A percentile compares a stretch with the other conserved stretches of the same genome.
These are phyloP conservation scores for Nematodospora valgi DNA, from an alignment of 805 yeast species.

Conservation along the genomic window DNA sequence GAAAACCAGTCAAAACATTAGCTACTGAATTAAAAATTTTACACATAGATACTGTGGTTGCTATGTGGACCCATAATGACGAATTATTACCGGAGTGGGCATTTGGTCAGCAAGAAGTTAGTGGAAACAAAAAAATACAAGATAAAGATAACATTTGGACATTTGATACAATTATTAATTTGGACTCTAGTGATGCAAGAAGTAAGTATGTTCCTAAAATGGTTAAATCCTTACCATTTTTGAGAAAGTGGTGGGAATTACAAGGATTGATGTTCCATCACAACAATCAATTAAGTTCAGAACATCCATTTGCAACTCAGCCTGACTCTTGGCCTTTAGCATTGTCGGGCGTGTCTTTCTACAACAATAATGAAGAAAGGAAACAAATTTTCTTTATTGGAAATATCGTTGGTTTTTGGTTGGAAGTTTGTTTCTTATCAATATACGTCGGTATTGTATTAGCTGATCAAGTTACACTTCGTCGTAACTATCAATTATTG, in stretches of 20 bases:
- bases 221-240: slow-evolving; percentile 64
- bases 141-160: slow-evolving; percentile 73
- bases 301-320: slow-evolving; percentile 93
- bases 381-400: slow-evolving; percentile 89
- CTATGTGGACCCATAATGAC: slow-evolving; percentile 91
- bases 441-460: slow-evolving; percentile 60
- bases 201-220: slow-evolving; percentile 60
- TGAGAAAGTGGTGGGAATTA: slow-evolving; percentile 84
- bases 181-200: slow-evolving; percentile 55
- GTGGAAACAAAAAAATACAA: slow-evolving; percentile 81
- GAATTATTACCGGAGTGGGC: slow-evolving; percentile 93
- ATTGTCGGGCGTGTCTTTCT: slow-evolving; percentile 89
- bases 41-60: slow-evolving; percentile 85
- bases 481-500: slow-evolving; percentile 63
- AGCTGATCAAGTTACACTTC: slow-evolving; percentile 73
- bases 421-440: slow-evolving; percentile 63
- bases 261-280: slow-evolving; percentile 88
- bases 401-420: slow-evolving; percentile 88
- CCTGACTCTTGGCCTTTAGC: slow-evolving; percentile 92
- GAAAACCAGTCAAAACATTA: slow-evolving; percentile 61
- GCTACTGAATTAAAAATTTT: slow-evolving; percentile 65
- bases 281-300: slow-evolving; percentile 80
- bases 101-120: slow-evolving; percentile 84
- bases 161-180: slow-evolving; percentile 63
- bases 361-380: slow-evolving; percentile 69